Evolutionary conservation across 176 grass and related monocot species (phyloP).

Genomic region (Melocanna baccifera): DNA sequence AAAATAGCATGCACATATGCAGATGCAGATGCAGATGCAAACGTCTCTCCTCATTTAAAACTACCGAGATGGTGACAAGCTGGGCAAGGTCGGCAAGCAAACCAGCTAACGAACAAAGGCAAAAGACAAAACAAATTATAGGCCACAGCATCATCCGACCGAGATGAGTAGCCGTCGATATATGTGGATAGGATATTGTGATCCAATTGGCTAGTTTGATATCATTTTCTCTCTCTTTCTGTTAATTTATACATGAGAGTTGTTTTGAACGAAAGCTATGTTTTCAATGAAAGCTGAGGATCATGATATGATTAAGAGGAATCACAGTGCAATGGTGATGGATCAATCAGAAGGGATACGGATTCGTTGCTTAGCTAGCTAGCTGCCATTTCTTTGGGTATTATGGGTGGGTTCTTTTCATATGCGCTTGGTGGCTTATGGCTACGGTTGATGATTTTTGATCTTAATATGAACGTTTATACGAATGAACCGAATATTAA

Average conservation of each 20-base stretch:
- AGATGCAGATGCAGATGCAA: not conserved
- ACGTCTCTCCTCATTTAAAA: not conserved
- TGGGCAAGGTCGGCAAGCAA: constrained; percentile 48
- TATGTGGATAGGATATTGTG: not conserved
- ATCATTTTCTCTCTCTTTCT: not conserved
- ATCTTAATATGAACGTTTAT: no score
- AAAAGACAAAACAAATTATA: not conserved
- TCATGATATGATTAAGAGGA: constrained; percentile 23
- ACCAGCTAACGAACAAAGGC: constrained; percentile 20
- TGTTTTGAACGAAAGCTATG: constrained; percentile 3
- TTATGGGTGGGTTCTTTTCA: no score
- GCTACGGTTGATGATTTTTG: no score
- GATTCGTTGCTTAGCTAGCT: constrained; percentile 9
- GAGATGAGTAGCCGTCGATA: not conserved
- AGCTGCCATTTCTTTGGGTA: not conserved
- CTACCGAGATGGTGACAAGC: not conserved
- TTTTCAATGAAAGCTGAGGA: constrained; percentile 7
- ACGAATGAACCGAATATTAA: no score
- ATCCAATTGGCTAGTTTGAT: not conserved
- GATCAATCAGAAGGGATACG: constrained; percentile 1
- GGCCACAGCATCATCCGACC: not conserved
- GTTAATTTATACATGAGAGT: not conserved
- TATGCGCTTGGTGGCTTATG: no score
- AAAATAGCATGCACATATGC: not conserved
- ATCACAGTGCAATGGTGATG: constrained; percentile 9